A percentile compares a stretch with the other conserved stretches of the same genome.
These are phyloP conservation scores for Conringia planisiliqua DNA, from an alignment of 345 rosid species.

Conservation along the genomic window DNA sequence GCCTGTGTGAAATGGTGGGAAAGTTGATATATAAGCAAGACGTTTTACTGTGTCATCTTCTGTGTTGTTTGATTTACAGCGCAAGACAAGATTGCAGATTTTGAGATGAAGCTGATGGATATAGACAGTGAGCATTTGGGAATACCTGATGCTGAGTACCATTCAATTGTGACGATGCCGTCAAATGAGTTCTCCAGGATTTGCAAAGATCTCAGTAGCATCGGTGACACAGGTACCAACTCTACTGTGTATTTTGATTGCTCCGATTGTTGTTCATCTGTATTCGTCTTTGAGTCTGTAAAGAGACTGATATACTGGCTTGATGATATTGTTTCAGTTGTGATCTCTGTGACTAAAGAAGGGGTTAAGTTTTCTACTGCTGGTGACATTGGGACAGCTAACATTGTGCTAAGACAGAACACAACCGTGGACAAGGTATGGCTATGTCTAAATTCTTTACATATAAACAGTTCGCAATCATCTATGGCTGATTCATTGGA, in stretches of 20 bases:
- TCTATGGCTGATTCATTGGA: background rate
- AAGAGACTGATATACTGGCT: background rate
- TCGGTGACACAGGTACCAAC: constrained; percentile 75
- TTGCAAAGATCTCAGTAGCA: constrained; percentile 82
- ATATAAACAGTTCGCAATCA: background rate
- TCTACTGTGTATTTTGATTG: background rate
- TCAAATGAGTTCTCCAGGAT: constrained; percentile 81
- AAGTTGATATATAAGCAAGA: no score
- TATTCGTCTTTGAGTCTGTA: background rate
- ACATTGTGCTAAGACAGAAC: constrained; percentile 90
- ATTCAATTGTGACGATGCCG: constrained; percentile 92
- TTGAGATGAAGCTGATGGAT: constrained; percentile 98
- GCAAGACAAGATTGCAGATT: constrained; percentile 90
- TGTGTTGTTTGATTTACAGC: constrained; percentile 40
- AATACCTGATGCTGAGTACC: constrained; percentile 95
- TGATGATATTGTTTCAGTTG: constrained; percentile 45
- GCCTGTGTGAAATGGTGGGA: no score
- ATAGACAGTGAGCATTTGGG: constrained; percentile 96
- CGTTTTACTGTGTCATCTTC: background rate
- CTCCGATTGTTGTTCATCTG: background rate
- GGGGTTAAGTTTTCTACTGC: constrained; percentile 94
- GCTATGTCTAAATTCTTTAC: background rate
- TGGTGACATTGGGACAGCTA: constrained; percentile 95
- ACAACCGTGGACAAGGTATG: constrained; percentile 81
- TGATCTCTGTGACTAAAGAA: constrained; percentile 93